Evolutionary conservation across 1,139 yeast species (phyloP).

Genomic region (Debaryomycetaceae sp.): DNA sequence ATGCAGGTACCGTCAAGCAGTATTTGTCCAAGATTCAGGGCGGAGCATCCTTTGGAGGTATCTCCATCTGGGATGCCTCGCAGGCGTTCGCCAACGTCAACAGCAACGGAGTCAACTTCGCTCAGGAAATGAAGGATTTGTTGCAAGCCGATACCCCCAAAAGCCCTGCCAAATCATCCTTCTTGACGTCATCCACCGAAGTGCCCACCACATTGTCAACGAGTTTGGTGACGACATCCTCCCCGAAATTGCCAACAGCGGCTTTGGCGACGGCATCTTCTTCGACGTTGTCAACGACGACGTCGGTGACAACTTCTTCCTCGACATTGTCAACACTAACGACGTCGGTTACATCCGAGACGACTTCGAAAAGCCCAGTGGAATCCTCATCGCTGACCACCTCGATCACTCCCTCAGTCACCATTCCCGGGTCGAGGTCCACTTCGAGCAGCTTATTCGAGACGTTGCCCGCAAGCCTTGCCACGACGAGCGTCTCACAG

Average conservation of each 20-base stretch:
- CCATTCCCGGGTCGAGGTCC: slow-evolving; percentile 1
- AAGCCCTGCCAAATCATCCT: slow-evolving; percentile 6
- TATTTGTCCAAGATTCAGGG: slow-evolving; percentile 33
- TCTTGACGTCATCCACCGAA: slow-evolving; percentile 9
- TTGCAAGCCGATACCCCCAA: slow-evolving; percentile 11
- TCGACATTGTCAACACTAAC: no score
- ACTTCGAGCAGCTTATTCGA: slow-evolving; percentile 4
- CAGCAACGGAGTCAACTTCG: slow-evolving; percentile 39
- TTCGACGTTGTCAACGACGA: slow-evolving; percentile 9
- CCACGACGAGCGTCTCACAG: no score
- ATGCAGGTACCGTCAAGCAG: slow-evolving; percentile 16
- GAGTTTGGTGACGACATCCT: slow-evolving; percentile 7
- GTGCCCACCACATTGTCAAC: slow-evolving; percentile 7
- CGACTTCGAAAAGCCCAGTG: slow-evolving; percentile 5
- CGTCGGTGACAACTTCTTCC: slow-evolving; percentile 9
- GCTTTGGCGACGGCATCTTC: slow-evolving; percentile 9
- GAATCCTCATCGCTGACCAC: no score
- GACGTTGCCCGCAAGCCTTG: no score
- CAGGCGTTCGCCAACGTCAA: slow-evolving; percentile 59
- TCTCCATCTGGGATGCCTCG: slow-evolving; percentile 90
- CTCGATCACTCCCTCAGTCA: slow-evolving; percentile 1
- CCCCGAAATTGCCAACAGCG: slow-evolving; percentile 9
- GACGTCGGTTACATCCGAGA: slow-evolving; percentile 8
- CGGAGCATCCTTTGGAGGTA: slow-evolving; percentile 67
- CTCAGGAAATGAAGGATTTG: slow-evolving; percentile 33